Base-by-base conservation (phyloP, 2,329 filamentous ascomycete genomes). In the Fusarium chuoi region DNA sequence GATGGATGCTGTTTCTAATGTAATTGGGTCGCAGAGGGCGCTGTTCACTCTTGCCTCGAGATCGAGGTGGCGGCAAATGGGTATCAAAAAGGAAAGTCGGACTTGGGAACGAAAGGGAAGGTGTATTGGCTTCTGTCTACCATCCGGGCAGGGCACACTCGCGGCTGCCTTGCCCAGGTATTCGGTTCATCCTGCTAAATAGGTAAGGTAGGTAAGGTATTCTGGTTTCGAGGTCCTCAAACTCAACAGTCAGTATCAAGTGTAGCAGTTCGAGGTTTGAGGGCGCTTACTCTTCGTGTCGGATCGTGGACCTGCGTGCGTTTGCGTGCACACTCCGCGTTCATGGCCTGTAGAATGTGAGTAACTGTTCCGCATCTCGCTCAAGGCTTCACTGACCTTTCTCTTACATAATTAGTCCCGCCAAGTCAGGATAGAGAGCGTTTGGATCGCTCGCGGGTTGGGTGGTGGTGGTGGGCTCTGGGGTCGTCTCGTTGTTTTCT, bases 391-490 rank as follows among this genome's bases (percentile, higher is more conserved):
- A 30, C 7, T n/a, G 8, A 11, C 35, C 35, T 30, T 30, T 3
- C 2, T 1, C 2, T 30, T n/a, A 55, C 3, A 55, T 42, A 2
- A 41, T 1, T 0, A 55, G 15, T 2, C 51, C 51, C 3, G 9
- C 15, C 35, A 42, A 18, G 26, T 55, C 51, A 6, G 35, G 24
- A 22, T 55, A 55, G 6, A 14, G 24, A 9, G 7, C 15, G 11
- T 30, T 8, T 1, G 11, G 8, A 9, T 35, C n/a, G 20, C 11
- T 28, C 10, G 10, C 9, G 3, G 15, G 14, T 13, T 18, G 35
- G 24, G 8, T 12, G 22, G 22, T 18, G 13, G n/a, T 12, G 7
- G 24, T 7, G 10, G 33, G 6, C 24, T n/a, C 14, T 2, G n/a
- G 6, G 3, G 30, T 6, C 4, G 30, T 11, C 7, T 52, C 30